Conservation (phyloP, 169 alveolate genomes). For the Cryptosporidium tyzzeri region DNA sequence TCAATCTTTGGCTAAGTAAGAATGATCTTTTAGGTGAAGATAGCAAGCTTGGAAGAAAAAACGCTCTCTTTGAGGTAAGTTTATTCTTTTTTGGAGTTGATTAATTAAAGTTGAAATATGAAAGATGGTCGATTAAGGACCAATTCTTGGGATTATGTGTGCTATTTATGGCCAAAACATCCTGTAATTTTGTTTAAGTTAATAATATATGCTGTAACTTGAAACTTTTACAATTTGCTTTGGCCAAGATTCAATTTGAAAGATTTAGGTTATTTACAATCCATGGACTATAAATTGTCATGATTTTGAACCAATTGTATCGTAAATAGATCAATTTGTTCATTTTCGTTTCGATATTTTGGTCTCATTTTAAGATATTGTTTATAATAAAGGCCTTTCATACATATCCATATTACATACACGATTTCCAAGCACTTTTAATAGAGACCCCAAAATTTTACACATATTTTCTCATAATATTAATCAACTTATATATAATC, state of each 20-base stretch:
- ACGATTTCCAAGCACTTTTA: too few relatives aligned
- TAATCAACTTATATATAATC: not conserved
- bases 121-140: not conserved
- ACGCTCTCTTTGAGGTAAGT: constrained; percentile 76
- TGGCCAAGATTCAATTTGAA: constrained; percentile 47
- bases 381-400: constrained; percentile 71
- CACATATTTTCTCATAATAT: not conserved
- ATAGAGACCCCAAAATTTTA: not conserved
- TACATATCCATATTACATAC: not conserved
- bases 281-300: not conserved
- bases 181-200: not conserved
- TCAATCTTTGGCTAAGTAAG: constrained; percentile 52
- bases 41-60: constrained; percentile 67
- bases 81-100: not conserved
- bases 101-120: not conserved
- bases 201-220: not conserved
- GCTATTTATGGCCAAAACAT: not conserved
- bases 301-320: not conserved
- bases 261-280: constrained; percentile 34
- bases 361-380: not conserved
- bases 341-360: not conserved
- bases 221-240: not conserved
- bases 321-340: not conserved
- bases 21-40: constrained; percentile 33
- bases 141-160: not conserved